These are phyloP conservation scores for Kwoniella dendrophila DNA, from an alignment of 768 basidiomycete species.

Conservation along the genomic window DNA sequence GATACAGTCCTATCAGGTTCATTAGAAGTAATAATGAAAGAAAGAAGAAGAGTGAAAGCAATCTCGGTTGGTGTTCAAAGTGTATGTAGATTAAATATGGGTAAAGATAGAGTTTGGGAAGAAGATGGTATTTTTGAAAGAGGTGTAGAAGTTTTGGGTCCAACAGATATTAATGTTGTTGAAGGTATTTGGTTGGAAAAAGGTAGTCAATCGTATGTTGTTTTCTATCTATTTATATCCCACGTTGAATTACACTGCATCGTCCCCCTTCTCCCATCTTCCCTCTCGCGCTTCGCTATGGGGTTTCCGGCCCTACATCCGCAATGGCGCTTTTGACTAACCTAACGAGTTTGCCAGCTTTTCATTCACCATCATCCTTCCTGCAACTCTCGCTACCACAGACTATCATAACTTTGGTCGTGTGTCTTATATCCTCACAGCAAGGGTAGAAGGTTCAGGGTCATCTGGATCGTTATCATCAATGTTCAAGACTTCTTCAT, in stretches of 20 bases:
- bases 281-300: too few relatives aligned
- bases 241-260: too few relatives aligned
- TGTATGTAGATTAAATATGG: too few relatives aligned
- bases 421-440: constrained; percentile 37
- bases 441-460: constrained; percentile 34
- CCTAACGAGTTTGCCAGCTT: constrained; percentile 23
- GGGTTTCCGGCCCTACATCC: too few relatives aligned
- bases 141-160: constrained; percentile 36
- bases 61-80: too few relatives aligned
- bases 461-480: constrained; percentile 15
- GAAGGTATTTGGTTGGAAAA: constrained; percentile 49
- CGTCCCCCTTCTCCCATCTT: too few relatives aligned
- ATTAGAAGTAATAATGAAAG: too few relatives aligned
- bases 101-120: too few relatives aligned
- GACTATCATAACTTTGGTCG: constrained; percentile 43
- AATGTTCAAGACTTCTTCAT: constrained; percentile 16
- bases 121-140: too few relatives aligned
- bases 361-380: constrained; percentile 46
- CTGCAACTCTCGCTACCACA: constrained; percentile 45
- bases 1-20: too few relatives aligned
- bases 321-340: too few relatives aligned
- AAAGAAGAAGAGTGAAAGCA: too few relatives aligned
- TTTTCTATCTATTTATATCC: background rate
- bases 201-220: constrained; percentile 25
- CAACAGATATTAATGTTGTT: constrained; percentile 22